phyloP scores from a whole-genome alignment of 768 basidiomycete species.

The Termitomyces sp. region DNA sequence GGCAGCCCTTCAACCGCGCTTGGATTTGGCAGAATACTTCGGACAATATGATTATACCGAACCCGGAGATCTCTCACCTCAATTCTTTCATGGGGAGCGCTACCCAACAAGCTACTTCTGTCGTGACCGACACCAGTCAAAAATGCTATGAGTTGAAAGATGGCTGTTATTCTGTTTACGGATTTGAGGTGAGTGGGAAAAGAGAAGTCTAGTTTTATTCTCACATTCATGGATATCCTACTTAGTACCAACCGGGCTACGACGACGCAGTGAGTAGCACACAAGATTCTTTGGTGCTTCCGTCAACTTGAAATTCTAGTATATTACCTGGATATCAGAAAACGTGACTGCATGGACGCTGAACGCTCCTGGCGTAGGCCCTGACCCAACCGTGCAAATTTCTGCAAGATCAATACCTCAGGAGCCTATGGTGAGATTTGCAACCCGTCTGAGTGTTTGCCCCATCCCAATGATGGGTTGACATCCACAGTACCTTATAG shows the following conservation, averaged over 20 bases:
- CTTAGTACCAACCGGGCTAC: conserved; percentile 43
- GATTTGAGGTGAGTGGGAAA: conserved; percentile 52
- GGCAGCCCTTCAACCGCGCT: conserved; percentile 62
- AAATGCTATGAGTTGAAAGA: conserved; percentile 56
- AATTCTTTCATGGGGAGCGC: conserved; percentile 66
- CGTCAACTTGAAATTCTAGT: conserved; percentile 29
- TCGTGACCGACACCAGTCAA: conserved; percentile 61
- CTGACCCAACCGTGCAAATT: conserved; percentile 54
- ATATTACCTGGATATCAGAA: conserved; percentile 77
- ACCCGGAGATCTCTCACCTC: conserved; percentile 46
- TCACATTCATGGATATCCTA: background rate
- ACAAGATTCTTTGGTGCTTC: background rate
- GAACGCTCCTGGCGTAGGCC: conserved; percentile 55
- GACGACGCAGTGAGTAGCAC: conserved; percentile 45
- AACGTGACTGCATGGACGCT: conserved; percentile 67
- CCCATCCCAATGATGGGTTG: background rate
- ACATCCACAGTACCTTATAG: conserved; percentile 61
- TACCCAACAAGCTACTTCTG: conserved; percentile 74
- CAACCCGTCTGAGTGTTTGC: background rate
- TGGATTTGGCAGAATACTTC: conserved; percentile 65
- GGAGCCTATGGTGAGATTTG: conserved; percentile 69
- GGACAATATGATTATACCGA: conserved; percentile 44
- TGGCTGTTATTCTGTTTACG: conserved; percentile 65
- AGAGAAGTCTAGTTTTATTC: background rate
- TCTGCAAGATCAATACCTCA: conserved; percentile 59